A percentile compares a stretch with the other conserved stretches of the same genome.
These are phyloP conservation scores for Penicillium odoratum DNA, from an alignment of 495 filamentous ascomycete species.

Conservation along the genomic window DNA sequence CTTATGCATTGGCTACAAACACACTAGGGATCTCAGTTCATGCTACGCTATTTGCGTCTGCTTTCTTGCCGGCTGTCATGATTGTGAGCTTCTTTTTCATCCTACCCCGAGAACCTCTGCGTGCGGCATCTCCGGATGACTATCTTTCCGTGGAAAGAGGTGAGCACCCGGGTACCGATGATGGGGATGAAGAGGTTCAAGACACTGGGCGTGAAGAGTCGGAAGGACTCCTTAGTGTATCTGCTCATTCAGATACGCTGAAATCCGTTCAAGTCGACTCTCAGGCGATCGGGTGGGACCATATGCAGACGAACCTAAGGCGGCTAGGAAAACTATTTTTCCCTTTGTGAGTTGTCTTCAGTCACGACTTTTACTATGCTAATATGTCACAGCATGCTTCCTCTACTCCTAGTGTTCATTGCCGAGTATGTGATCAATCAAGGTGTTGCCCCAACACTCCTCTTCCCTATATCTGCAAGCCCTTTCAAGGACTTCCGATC, in stretches of 20 bases:
- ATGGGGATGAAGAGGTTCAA: conserved; percentile 28
- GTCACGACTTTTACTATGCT: background rate
- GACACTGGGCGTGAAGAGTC: conserved; percentile 22
- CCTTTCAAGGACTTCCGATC: conserved; percentile 80
- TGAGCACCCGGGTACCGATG: conserved; percentile 39
- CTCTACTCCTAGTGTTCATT: conserved; percentile 86
- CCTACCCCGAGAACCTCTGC: conserved; percentile 64
- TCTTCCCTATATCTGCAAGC: conserved; percentile 73
- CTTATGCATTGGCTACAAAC: conserved; percentile 85
- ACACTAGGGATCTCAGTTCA: conserved; percentile 69
- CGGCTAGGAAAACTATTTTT: conserved; percentile 59
- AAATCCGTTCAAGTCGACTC: conserved; percentile 21
- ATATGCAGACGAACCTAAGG: conserved; percentile 49
- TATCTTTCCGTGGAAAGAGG: conserved; percentile 42
- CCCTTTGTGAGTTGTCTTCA: conserved; percentile 56
- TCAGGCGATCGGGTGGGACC: conserved; percentile 25
- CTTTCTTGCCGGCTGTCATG: conserved; percentile 80
- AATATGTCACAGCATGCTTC: conserved; percentile 68
- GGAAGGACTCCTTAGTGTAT: conserved; percentile 42
- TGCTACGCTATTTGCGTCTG: conserved; percentile 70
- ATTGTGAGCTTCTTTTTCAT: conserved; percentile 79
- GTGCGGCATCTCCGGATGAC: conserved; percentile 21
- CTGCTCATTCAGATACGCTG: conserved; percentile 20
- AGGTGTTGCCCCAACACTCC: conserved; percentile 82
- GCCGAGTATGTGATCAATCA: conserved; percentile 98